These are phyloP conservation scores for Creolimax fragrantissima DNA, from an alignment of 78 protist genomes.

Conservation along the genomic window DNA sequence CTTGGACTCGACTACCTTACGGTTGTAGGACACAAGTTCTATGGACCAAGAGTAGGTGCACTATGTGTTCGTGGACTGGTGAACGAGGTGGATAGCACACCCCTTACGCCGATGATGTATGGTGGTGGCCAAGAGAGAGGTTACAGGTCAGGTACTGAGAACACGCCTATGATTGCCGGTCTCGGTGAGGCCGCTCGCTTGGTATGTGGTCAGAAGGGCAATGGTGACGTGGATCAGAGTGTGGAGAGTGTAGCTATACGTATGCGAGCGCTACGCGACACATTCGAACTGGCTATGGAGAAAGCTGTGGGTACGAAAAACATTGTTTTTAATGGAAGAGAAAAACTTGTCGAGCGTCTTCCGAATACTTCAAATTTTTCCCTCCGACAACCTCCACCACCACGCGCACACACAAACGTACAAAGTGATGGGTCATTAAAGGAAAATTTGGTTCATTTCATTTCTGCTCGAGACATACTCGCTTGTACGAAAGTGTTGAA, in stretches of 20 bases:
- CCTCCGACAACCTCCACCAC: not conserved
- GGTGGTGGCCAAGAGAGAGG: conserved; percentile 46
- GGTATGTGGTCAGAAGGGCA: not conserved
- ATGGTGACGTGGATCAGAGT: not conserved
- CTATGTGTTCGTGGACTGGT: conserved; percentile 35
- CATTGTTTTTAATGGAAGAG: not conserved
- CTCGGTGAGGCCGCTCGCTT: conserved; percentile 34
- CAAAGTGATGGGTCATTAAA: no score
- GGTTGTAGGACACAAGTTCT: conserved; percentile 30
- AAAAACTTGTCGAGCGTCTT: not conserved
- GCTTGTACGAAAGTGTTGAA: not conserved
- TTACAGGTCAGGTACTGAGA: conserved; percentile 44
- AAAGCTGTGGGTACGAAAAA: not conserved
- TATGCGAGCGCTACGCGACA: not conserved
- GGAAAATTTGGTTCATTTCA: no score
- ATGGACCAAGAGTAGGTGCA: conserved; percentile 69
- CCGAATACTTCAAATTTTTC: not conserved
- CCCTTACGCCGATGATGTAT: not conserved
- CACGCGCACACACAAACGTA: not conserved
- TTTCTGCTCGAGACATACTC: not conserved
- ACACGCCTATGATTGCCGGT: conserved; percentile 31
- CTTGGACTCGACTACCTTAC: conserved; percentile 37
- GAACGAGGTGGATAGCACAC: not conserved
- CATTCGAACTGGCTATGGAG: not conserved
- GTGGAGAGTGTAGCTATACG: not conserved